Base-by-base conservation (phyloP, 2,329 filamentous ascomycete genomes). In the Sclerotinia nivalis region DNA sequence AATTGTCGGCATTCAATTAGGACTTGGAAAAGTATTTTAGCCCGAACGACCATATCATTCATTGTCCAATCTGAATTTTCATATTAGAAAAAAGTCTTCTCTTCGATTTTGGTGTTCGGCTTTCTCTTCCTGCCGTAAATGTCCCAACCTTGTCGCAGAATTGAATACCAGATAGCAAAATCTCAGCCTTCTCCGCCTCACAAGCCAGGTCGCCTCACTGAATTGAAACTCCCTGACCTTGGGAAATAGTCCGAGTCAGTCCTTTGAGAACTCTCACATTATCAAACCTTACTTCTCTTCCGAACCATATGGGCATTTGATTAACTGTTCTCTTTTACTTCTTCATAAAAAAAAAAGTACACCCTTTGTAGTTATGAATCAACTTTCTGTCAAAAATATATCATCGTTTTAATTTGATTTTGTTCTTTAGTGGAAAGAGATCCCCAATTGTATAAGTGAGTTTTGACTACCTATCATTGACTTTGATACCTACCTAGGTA, bases 381-480 rank as follows among this genome's bases (percentile, higher is more conserved):
- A 45, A 45, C 10, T 25, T 62, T 40, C 56, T 12, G 7, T 54
- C 55, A 61, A 50, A 45, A 28, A 54, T 62, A 68, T 56, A 52
- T 70, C 71, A 52, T 58, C 64, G 68, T 69, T 62, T 73, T 71
- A 74, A 75, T 73, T 76, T 58, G 70, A 69, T 74, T 70, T 69
- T 73, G 69, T 73, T 59, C 60, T 74, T 74, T 73, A 73, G 73
- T 72, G 72, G 58, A 70, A 68, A 70, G 68, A 50, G 34, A 31
- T 25, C n/a, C 47, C 34, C n/a, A 66, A 52, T 72, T 77, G 75
- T 77, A 77, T 74, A 74, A 73, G 75, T 77, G 71, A 69, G 64
- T 62, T 22, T n/a, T 15, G 13, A 34, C 7, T 43, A 50, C 31
- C 15, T 3, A 25, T 47, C 15, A 22, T 61, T 47, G 12, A 18